Evolutionary conservation across 208 protist genomes (phyloP), one percentile per base, ranked within the genome.

Genomic region (Trypanosoma boissoni): DNA sequence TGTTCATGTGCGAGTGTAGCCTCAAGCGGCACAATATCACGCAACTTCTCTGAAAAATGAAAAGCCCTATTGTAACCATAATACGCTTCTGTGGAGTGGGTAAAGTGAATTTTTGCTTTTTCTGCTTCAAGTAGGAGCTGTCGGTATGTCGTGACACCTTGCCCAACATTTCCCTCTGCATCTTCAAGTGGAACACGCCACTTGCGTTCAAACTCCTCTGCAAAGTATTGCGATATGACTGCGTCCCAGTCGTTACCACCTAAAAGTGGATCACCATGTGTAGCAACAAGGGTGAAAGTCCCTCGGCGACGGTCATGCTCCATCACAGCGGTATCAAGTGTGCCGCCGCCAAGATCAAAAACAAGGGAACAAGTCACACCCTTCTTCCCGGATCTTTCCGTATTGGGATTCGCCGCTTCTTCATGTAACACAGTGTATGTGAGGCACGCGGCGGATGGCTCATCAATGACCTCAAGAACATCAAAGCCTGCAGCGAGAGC

Each of bases 171-270:
- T 45, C 83, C 87, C 32, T 83, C 85, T 42, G 80, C 78, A 55
- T 92, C 86, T 49, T 93, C 83, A 12, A 97, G 83, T 0, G 86
- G 81, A 7, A 94, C 84, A n/a, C 65, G 61, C 87, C 87, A 97
- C 64, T 96, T 96, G n/a, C 39, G 64, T 66, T 94, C 77, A 62
- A 92, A 96, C 62, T 87, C 56, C 52, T 76, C 50, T 6, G 74
- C 70, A 58, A 96, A 93, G 64, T 93, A 71, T 48, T 94, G 76
- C 2, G 86, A 83, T 31, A 97, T 59, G 37, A 85, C 78, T 2
- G 77, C 78, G 59, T 97, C 88, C 85, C 86, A 97, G 78, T 95
- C 91, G 48, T 97, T 91, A 53, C 91, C 91, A 59, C 91, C 91
- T 20, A 97, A 79, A 54, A 94, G 68, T 31, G 88, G 80, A 63